Conservation (phyloP, 768 basidiomycete species). For the Cystoderma amianthinum region DNA sequence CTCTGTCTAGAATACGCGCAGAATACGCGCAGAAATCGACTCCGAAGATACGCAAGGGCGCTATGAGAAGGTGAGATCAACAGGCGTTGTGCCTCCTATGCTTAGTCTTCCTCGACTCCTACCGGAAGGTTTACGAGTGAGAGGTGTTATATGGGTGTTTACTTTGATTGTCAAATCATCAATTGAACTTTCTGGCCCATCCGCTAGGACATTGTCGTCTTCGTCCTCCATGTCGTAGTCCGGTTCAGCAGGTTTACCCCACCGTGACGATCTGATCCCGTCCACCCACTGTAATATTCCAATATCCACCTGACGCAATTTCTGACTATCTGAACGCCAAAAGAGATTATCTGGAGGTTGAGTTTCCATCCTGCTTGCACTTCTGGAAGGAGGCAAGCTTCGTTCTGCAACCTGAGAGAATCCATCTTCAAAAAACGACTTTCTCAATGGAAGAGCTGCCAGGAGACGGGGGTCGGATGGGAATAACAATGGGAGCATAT, state of each 20-base stretch:
- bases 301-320: conserved; percentile 54
- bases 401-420: conserved; percentile 7
- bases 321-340: conserved; percentile 55
- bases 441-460: conserved; percentile 56
- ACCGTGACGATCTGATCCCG: conserved; percentile 53
- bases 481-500: conserved; percentile 85
- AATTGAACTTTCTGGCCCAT: conserved; percentile 24
- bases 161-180: conserved; percentile 27
- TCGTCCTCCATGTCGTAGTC: conserved; percentile 34
- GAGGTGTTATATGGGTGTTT: conserved; percentile 44
- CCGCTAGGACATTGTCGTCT: conserved; percentile 17
- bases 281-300: conserved; percentile 67
- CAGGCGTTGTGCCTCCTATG: conserved; percentile 33
- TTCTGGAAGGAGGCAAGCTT: conserved; percentile 22
- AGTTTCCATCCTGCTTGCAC: conserved; percentile 30
- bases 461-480: conserved; percentile 78
- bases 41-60: too few relatives aligned
- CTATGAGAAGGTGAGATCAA: too few relatives aligned
- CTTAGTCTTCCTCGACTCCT: conserved; percentile 50
- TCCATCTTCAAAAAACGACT: conserved; percentile 25
- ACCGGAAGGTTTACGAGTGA: conserved; percentile 60
- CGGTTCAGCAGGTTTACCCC: conserved; percentile 38
- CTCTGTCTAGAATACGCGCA: too few relatives aligned
- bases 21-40: too few relatives aligned
- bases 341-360: conserved; percentile 32